Base-by-base conservation (phyloP, 148 eudicot genomes). In the Suaeda aralocaspica region DNA sequence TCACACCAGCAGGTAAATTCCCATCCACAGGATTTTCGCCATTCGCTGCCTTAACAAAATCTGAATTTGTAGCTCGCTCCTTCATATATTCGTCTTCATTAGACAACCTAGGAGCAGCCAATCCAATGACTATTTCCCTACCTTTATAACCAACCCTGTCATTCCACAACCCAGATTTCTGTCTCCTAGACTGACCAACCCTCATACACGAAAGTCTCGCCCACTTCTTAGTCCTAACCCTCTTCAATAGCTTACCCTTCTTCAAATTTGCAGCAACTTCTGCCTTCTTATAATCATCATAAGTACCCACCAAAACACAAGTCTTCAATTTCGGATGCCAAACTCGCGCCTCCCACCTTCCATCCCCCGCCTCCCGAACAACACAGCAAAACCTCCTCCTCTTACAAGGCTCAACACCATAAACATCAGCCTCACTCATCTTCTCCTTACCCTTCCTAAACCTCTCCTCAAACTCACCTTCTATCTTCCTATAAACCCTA, bases 121-220 rank as follows among this genome's bases (percentile, higher is more conserved):
- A 67, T 50, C 42, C 80, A 19, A 72, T 3, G 69, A 77, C 80
- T 60, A 77, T 61, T 16, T 67, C 76, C 58, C 73, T 68, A 0
- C 50, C 8, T 25, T 6, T 69, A 65, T 64, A 59, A 21, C 63
- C 64, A 51, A 31, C 64, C 26, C 28, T 46, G 15, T 76, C 36
- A 9, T 18, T 50, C 66, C 22, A 29, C 31, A 10, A 34, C 71
- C 34, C 71, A 56, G 28, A 21, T 33, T 21, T 55, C 13, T 1
- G n/a, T 29, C 26, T 31, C 26, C 1, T 9, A 50, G 39, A 19
- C 11, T 14, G 15, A 67, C 30, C 70, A 28, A n/a, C 55, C 6
- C 28, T 33, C 56, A 30, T 29, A 22, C 25, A 6, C 6, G 21
- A 3, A 70, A 21, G 15, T 30, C 10, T 3, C 26, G 29, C 30